Evolutionary conservation across 306 rosid species (phyloP).

Genomic region (Castanea mollissima): DNA sequence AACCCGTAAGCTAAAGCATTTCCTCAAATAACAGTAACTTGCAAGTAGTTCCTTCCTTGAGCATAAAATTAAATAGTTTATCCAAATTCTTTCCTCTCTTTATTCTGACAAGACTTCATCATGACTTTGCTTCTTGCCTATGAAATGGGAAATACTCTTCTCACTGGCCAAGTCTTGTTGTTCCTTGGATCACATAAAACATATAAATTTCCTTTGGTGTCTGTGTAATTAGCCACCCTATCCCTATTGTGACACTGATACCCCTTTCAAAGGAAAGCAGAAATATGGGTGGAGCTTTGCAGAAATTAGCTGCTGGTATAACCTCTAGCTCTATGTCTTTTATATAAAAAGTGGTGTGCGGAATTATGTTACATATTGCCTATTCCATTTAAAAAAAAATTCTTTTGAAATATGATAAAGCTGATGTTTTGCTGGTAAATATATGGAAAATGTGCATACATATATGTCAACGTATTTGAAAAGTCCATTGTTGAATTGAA

Average conservation of each 20-base stretch:
- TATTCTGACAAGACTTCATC: background rate
- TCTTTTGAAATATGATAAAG: too few relatives aligned
- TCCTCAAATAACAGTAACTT: background rate
- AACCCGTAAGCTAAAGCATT: background rate
- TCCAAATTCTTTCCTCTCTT: background rate
- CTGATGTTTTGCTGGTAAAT: too few relatives aligned
- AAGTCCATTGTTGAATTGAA: too few relatives aligned
- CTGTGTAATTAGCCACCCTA: background rate
- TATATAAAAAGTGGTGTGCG: too few relatives aligned
- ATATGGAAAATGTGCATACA: background rate
- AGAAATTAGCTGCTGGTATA: slow-evolving; percentile 44
- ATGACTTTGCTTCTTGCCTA: slow-evolving; percentile 36
- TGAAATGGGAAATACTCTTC: slow-evolving; percentile 47
- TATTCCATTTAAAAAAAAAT: too few relatives aligned
- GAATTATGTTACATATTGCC: background rate
- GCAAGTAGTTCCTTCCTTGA: background rate
- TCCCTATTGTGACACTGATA: slow-evolving; percentile 1
- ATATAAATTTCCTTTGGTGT: slow-evolving; percentile 7
- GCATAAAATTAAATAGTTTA: background rate
- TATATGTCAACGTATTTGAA: too few relatives aligned
- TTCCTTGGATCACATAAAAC: slow-evolving; percentile 17
- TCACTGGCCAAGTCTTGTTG: slow-evolving; percentile 35
- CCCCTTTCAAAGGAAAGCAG: background rate
- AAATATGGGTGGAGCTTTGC: slow-evolving; percentile 54
- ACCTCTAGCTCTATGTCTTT: background rate